Conservation (phyloP, 768 basidiomycete genomes). For the Lactifluus rugatus region DNA sequence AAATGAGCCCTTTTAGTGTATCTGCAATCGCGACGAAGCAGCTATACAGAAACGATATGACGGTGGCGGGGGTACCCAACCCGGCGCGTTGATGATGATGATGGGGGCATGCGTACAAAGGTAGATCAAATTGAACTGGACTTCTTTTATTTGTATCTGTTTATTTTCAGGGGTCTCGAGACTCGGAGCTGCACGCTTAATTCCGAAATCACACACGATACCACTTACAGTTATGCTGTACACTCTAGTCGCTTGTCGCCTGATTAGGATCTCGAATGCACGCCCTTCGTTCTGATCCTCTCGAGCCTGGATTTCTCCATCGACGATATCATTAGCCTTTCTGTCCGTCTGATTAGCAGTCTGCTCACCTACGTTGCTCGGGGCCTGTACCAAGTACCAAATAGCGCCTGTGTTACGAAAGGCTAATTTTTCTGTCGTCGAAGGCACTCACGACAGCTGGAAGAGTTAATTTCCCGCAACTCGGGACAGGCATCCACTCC, state of each 20-base stretch:
- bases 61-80: not conserved
- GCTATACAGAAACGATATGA: not conserved
- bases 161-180: not conserved
- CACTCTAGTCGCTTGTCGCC: constrained; percentile 9
- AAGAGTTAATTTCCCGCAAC: constrained; percentile 8
- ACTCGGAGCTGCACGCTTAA: constrained; percentile 15
- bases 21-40: not conserved
- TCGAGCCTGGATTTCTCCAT: not conserved
- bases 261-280: constrained; percentile 15
- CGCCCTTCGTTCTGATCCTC: constrained; percentile 13
- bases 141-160: constrained; percentile 13
- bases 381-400: not conserved
- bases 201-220: not conserved
- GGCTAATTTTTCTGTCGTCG: not conserved
- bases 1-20: not conserved
- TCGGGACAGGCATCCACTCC: constrained; percentile 4
- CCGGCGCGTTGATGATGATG: not conserved
- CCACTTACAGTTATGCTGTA: not conserved
- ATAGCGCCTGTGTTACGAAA: constrained; percentile 1
- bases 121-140: constrained; percentile 8
- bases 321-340: not conserved
- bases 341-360: not conserved
- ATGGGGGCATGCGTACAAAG: not conserved
- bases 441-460: constrained; percentile 3
- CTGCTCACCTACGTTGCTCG: not conserved